These are phyloP conservation scores for Eremochloa ophiuroides DNA, from an alignment of 176 grass and related monocot species.

Conservation along the genomic window DNA sequence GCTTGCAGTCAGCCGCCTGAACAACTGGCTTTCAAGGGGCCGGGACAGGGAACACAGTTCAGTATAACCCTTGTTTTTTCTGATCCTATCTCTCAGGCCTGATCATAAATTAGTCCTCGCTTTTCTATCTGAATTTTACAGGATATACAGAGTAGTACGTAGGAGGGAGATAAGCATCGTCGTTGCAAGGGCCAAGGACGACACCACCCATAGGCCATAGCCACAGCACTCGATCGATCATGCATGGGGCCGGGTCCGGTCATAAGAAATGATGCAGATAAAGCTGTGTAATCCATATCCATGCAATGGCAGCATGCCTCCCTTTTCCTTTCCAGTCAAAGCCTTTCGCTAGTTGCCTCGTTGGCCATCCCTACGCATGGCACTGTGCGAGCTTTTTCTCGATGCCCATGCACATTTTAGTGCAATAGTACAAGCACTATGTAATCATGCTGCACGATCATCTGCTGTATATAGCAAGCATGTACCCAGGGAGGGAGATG, in stretches of 20 bases:
- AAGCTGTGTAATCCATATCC: constrained; percentile 14
- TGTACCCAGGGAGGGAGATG: background rate
- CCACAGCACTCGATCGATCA: no score
- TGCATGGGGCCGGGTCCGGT: background rate
- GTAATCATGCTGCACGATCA: background rate
- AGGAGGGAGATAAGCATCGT: background rate
- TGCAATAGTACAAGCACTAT: background rate
- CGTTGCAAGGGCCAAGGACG: background rate
- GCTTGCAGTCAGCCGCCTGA: background rate
- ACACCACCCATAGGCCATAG: background rate
- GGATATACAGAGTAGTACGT: background rate
- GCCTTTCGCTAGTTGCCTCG: background rate
- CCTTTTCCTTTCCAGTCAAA: constrained; percentile 24
- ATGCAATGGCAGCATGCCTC: background rate
- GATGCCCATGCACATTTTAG: constrained; percentile 5
- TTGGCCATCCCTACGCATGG: constrained; percentile 38
- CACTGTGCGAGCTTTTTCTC: constrained; percentile 38
- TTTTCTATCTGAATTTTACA: background rate
- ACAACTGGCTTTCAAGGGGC: background rate
- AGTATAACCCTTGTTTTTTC: background rate
- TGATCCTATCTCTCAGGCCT: background rate
- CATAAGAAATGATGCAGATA: constrained; percentile 23
- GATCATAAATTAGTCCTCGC: background rate
- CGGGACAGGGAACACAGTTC: background rate
- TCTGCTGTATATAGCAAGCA: background rate